Percentiles rank a stretch among this genome's conserved stretches.
Evolutionary conservation across 2,329 filamentous ascomycete species (phyloP).

Genomic region (Colletotrichum echinochloae): DNA sequence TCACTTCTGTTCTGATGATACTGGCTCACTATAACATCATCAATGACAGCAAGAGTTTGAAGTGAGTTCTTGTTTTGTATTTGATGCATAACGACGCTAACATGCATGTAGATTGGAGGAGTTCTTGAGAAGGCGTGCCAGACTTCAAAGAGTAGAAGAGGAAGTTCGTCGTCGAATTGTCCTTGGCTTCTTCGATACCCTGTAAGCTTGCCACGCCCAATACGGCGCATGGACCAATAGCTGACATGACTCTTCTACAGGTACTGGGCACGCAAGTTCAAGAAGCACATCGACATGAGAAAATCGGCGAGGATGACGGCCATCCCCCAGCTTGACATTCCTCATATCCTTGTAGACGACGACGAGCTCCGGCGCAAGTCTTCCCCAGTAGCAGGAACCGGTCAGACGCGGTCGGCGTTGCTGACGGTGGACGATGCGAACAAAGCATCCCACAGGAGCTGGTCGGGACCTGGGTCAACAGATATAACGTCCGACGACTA

Average conservation of each 20-base stretch:
- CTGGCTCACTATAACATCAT: constrained; percentile 99
- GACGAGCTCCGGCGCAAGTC: constrained; percentile 52
- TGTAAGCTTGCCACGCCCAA: constrained; percentile 61
- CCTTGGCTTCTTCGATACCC: constrained; percentile 93
- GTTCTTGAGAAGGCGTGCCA: constrained; percentile 88
- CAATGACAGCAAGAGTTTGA: constrained; percentile 94
- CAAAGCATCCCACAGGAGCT: constrained; percentile 54
- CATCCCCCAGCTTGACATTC: constrained; percentile 84
- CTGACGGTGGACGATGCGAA: constrained; percentile 52
- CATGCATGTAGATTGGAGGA: constrained; percentile 79
- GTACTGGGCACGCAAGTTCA: constrained; percentile 87
- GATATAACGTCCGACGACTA: constrained; percentile 56
- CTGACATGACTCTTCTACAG: constrained; percentile 50
- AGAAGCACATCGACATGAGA: constrained; percentile 78
- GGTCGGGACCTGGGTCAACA: constrained; percentile 54
- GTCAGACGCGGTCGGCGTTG: constrained; percentile 47
- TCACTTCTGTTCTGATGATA: constrained; percentile 93
- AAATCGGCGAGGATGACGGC: constrained; percentile 80
- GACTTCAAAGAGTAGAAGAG: constrained; percentile 94
- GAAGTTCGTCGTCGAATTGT: constrained; percentile 91
- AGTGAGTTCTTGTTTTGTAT: constrained; percentile 59
- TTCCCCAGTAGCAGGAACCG: constrained; percentile 44
- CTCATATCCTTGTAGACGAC: constrained; percentile 91
- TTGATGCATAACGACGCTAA: not conserved
- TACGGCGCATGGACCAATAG: constrained; percentile 39